Percentiles rank a stretch among this genome's conserved stretches.
Conservation (phyloP, 768 basidiomycete genomes). For the Mycena capillaripes region DNA sequence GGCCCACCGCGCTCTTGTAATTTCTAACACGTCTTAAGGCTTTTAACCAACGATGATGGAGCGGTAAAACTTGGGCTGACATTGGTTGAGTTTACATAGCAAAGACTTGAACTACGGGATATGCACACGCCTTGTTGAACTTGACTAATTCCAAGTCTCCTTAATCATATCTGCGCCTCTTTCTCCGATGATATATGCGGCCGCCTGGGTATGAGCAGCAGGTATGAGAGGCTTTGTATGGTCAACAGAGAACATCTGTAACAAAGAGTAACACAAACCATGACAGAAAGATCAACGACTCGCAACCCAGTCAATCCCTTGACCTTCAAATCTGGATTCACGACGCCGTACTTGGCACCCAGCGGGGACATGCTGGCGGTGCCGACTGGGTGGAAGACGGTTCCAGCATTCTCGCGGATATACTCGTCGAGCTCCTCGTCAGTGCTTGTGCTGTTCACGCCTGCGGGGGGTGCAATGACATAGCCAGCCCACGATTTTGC, state of each 20-base stretch:
- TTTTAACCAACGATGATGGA: too few relatives aligned
- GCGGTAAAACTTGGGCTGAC: too few relatives aligned
- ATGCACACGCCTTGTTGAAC: too few relatives aligned
- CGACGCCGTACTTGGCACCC: conserved; percentile 45
- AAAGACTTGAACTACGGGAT: too few relatives aligned
- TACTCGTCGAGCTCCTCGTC: not conserved
- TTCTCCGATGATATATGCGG: not conserved
- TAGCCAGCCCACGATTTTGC: not conserved
- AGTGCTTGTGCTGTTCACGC: not conserved
- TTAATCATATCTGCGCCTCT: too few relatives aligned
- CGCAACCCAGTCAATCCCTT: conserved; percentile 37
- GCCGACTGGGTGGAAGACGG: conserved; percentile 29
- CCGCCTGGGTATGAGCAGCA: not conserved
- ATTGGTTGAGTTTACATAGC: too few relatives aligned
- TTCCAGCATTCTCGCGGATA: not conserved
- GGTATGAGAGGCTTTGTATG: not conserved
- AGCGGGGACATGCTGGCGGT: conserved; percentile 48
- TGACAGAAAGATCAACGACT: conserved; percentile 54
- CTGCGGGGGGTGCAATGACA: not conserved
- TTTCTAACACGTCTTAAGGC: too few relatives aligned
- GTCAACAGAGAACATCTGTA: not conserved
- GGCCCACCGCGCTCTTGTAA: too few relatives aligned
- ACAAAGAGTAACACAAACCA: not conserved
- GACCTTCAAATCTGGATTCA: conserved; percentile 47
- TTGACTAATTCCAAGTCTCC: too few relatives aligned